Evolutionary conservation across 2,329 filamentous ascomycete species (phyloP), one percentile per base, ranked within the genome.

Genomic region (Pyricularia grisea): DNA sequence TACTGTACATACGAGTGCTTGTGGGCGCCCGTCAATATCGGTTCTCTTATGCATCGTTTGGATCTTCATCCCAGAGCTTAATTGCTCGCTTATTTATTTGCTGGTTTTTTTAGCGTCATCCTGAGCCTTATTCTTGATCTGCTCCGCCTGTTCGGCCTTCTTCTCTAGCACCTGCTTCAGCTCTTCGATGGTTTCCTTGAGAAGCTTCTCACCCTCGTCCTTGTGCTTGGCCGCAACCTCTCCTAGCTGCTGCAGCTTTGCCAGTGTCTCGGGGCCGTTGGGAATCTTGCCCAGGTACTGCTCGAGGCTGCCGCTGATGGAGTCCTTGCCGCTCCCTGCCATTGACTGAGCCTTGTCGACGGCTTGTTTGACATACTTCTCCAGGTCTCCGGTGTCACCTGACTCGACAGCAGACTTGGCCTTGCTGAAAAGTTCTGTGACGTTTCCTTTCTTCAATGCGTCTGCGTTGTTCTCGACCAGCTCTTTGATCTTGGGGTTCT

Each of bases 401-500:
- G 86, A 88, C 65, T 88, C 83, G 11, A 85, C 83, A 0, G 89
- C 87, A 1, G 83, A 81, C 78, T 87, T 87, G 68, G 88, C 82
- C 76, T 87, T 86, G 67, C 87, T 80, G 74, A 89, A 90, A 0
- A 92, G 77, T 73, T 92, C 87, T 67, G 81, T 80, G 17, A 87
- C 79, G 73, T 92, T 90, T 20, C 90, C 90, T 71, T 87, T 80
- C 80, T 90, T 92, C 66, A 94, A 79, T 0, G 83, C 78, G 69
- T 91, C 88, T 65, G 84, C 83, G 77, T 94, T 93, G 75, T 90
- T 81, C 80, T 92, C 89, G 1, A 93, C 76, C 0, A 92, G 77
- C 78, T 92, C 82, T 81, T 92, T 93, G 70, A 92, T 79, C 79
- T 91, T 82, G n/a, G 90, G 90, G 78, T 87, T 91, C 83, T 92